Evolutionary conservation across 805 yeast species (phyloP).

Genomic region (Alloascoidea africana): DNA sequence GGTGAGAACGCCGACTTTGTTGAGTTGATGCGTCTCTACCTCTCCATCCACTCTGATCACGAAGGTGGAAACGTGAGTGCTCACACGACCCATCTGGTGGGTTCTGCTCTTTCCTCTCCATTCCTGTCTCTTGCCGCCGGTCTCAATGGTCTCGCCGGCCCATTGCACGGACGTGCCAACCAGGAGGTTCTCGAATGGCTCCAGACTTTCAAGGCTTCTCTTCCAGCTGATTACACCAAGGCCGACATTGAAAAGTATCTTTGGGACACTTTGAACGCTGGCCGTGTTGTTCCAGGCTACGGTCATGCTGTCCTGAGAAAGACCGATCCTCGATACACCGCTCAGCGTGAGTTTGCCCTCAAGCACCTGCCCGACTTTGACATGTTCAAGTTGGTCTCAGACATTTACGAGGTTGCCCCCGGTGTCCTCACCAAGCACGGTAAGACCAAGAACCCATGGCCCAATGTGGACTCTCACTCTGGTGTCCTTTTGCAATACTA

Average conservation of each 20-base stretch:
- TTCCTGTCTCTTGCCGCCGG: conserved; percentile 67
- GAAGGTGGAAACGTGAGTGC: conserved; percentile 81
- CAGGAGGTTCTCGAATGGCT: conserved; percentile 74
- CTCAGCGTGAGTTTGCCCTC: conserved; percentile 55
- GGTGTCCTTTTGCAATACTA: conserved; percentile 71
- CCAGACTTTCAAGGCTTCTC: conserved; percentile 33
- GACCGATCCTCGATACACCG: conserved; percentile 71
- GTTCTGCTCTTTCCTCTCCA: conserved; percentile 69
- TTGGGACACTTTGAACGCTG: conserved; percentile 57
- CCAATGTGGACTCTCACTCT: conserved; percentile 69
- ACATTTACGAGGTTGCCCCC: conserved; percentile 58
- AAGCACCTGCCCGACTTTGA: conserved; percentile 42
- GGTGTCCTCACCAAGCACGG: conserved; percentile 64
- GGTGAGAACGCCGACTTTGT: conserved; percentile 32
- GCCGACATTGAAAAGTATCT: conserved; percentile 47
- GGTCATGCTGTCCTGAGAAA: conserved; percentile 79
- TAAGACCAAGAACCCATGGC: conserved; percentile 76
- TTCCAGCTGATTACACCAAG: conserved; percentile 21
- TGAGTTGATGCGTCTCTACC: conserved; percentile 57
- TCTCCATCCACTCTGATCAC: conserved; percentile 67
- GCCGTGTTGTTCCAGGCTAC: conserved; percentile 77
- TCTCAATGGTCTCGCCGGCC: conserved; percentile 73
- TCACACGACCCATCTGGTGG: conserved; percentile 70
- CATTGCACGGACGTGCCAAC: conserved; percentile 74
- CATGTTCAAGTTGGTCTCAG: conserved; percentile 50